Conservation (phyloP, 192 early-diverging fungal species). For the Martensiomyces pterosporus region DNA sequence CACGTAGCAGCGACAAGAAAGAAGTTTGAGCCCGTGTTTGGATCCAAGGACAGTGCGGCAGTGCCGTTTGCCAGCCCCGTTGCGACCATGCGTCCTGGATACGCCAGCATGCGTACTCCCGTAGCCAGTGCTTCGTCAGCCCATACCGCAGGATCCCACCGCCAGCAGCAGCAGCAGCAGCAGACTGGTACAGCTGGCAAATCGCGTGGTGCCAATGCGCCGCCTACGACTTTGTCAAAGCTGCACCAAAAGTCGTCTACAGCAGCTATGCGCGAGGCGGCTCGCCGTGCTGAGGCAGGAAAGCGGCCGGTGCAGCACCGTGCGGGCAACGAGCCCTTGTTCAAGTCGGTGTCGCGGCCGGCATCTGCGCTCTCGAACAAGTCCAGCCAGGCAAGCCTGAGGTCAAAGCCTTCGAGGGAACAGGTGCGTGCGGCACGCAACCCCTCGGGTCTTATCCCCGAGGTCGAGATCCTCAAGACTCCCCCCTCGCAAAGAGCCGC, state of each 20-base stretch:
- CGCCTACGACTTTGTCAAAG: too few species aligned
- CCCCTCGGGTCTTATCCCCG: too few species aligned
- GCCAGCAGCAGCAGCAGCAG: not conserved
- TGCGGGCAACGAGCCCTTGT: slow-evolving; percentile 22
- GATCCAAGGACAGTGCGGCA: not conserved
- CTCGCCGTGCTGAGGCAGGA: slow-evolving; percentile 17
- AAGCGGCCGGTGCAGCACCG: slow-evolving; percentile 1
- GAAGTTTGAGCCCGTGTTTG: slow-evolving; percentile 19
- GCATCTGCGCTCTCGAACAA: not conserved
- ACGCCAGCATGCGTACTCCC: slow-evolving; percentile 13
- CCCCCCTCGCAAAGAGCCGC: too few species aligned
- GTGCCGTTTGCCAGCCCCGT: slow-evolving; percentile 29
- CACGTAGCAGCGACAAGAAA: slow-evolving; percentile 41
- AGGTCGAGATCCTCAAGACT: too few species aligned
- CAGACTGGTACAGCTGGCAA: too few species aligned
- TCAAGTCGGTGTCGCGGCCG: slow-evolving; percentile 21
- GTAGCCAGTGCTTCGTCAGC: not conserved
- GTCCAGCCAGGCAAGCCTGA: slow-evolving; percentile 9
- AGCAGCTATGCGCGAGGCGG: slow-evolving; percentile 44
- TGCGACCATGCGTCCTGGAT: slow-evolving; percentile 41
- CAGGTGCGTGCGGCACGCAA: too few species aligned
- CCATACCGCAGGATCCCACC: not conserved
- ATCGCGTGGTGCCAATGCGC: too few species aligned
- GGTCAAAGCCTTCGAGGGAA: slow-evolving; percentile 12
- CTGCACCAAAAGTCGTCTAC: slow-evolving; percentile 27